phyloP scores from a whole-genome alignment of 2,329 filamentous ascomycete genomes.

The Fusarium sp. region DNA sequence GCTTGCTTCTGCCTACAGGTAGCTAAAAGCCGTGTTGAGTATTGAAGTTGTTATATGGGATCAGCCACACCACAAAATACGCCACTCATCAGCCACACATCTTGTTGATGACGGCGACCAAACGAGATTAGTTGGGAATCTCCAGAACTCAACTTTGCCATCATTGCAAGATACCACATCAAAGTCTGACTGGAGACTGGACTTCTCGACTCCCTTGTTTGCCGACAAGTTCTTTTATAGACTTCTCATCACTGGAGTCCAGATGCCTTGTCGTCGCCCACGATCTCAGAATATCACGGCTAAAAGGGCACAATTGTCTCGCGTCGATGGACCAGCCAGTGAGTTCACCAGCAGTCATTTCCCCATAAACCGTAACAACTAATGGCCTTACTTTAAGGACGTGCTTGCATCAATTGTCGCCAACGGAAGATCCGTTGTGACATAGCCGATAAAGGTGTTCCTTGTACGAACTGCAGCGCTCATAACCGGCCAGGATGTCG shows the following conservation, averaged over 20 bases:
- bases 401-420: slow-evolving; percentile 8
- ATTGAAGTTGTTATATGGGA: not conserved
- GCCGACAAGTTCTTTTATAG: accelerated
- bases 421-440: slow-evolving; percentile 13
- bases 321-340: not conserved
- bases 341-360: accelerated
- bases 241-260: accelerated
- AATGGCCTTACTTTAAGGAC: not conserved
- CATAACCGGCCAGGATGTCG: not conserved
- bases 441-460: not conserved
- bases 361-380: accelerated
- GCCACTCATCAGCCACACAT: not conserved
- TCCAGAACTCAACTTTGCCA: not conserved
- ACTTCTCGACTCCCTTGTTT: accelerated
- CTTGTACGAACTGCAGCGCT: slow-evolving; percentile 9
- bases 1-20: too few species aligned
- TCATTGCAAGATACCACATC: not conserved
- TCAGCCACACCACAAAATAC: not conserved
- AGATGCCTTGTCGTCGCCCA: not conserved
- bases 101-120: not conserved
- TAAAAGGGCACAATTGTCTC: not conserved
- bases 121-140: not conserved
- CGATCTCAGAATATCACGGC: not conserved
- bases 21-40: not conserved
- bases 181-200: accelerated